Base-by-base conservation (phyloP, 2,329 filamentous ascomycete species). In the Diaporthe aspalathi region DNA sequence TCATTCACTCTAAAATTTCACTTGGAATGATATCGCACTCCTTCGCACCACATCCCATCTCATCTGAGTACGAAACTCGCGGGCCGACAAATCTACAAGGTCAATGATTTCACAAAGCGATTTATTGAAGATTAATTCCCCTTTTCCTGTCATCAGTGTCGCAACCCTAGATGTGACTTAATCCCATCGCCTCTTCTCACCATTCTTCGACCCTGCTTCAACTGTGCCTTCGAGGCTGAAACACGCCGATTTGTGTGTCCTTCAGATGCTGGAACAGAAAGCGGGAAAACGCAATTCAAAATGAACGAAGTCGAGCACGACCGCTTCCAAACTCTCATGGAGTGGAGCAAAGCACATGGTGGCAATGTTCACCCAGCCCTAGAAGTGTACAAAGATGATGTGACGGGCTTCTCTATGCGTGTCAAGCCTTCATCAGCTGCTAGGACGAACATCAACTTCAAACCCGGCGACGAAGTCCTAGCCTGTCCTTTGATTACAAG, bases 391-490 rank as follows among this genome's bases (percentile, higher is more conserved):
- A 76, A 84, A 2, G 85, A 90, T 73, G 75, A 83, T 2, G 70
- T 79, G 14, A 89, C 86, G 2, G 86, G 87, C 60, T 83, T 86
- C 49, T 90, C 88, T 2, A 85, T 91, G 74, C 84, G 86, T 43
- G 85, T 88, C 74, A 84, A 79, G 57, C 29, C 53, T 5, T 49
- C 53, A 14, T 43, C 11, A 6, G 22, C 43, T 32, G 66, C 38
- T 5, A n/a, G 43, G 2, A 22, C 32, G 17, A 38, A 17, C 3
- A 4, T n/a, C 24, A 14, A 5, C 1, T 73, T 86, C 45, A 70
- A 76, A 2, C 73, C 80, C 1, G 81, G 80, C 24, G 86, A 85
- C 40, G 77, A 80, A 32, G 81, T 90, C 50, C 86, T 90, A 73
- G 81, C 80, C 40, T 86, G 90, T 50, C 86, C 89, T 16, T 79